Evolutionary conservation across 192 early-diverging fungal species (phyloP), one percentile per base, ranked within the genome.

Genomic region (Linderina pennispora): DNA sequence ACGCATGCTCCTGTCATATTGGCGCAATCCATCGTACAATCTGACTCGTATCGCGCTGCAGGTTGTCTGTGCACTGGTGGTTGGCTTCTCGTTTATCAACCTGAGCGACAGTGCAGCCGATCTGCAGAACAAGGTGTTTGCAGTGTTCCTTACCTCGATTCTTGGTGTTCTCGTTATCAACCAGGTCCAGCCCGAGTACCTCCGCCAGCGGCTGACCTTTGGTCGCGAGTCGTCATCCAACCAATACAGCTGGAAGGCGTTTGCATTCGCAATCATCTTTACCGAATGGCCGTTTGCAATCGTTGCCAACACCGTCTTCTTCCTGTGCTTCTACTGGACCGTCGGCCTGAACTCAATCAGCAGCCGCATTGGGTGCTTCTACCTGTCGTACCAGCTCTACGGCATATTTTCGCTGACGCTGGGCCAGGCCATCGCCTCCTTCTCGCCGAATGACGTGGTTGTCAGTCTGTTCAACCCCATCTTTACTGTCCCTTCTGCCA

Each of bases 71-170:
- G 69, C 75, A 8, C 57, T 88, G 8, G 15, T 83, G n/a, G 74
- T 79, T 36, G 82, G 80, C 10, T 80, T 88, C 62, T 74, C 83
- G n/a, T 88, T 80, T 63, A 83, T 64, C 74, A 75, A 80, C 22
- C 62, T 83, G 13, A 54, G 54, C 8, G 3, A 59, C 16, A 62
- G 78, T 16, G 54, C 71, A 14, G 43, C 63, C 17, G 82, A 82
- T 44, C 46, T 79, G 14, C 76, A 80, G 45, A 78, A 78, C 43
- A 66, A 74, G 18, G 59, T 84, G 14, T 84, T 85, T 62, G 78
- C 76, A 7, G 54, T 88, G 13, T 88, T 85, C 65, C 66, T 62
- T 46, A 70, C 72, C n/a, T 55, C 79, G 48, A 75, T 76, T 19
- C 64, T 84, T 52, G 77, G 69, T 33, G 65, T 77, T 4, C 56